Base-by-base conservation (phyloP, 768 basidiomycete species). In the Tricholoma terreum region DNA sequence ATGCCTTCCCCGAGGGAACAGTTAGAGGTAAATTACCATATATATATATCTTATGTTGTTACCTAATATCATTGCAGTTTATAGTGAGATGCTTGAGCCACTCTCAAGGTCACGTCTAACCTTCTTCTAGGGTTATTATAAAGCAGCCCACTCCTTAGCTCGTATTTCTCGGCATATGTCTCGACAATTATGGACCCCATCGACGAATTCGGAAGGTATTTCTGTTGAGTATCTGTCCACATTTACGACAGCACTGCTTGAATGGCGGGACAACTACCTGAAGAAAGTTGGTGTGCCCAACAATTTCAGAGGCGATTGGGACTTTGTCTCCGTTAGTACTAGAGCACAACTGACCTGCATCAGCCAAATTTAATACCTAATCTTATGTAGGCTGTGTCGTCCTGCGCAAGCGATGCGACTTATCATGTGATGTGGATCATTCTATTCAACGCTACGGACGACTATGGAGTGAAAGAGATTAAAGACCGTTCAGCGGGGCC, bases 401-500 rank as follows among this genome's bases (percentile, higher is more conserved):
- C 76, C 75, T 89, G 89, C 62, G 88, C 89, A 17, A 91, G 89
- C 66, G 90, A 94, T 67, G 90, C 91, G 27, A 92, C 89, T 27
- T 95, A 90, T 68, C 94, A 97, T 73, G 84, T 89, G 63, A 88
- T 95, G 84, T 96, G 92, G 92, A 85, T 94, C 58, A 83, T 86
- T 40, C 71, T 94, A 4, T 89, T 90, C 70, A 85, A 80, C 60
- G 92, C 93, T 1, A 72, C 96, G 60, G 87, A 92, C 57, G 92
- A 95, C 56, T 93, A 83, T 66, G 92, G 92, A 10, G 78, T 96
- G 56, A 84, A 84, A 59, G 92, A 94, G 64, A 71, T 84, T 58
- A 88, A 87, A 67, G 75, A 80, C 48, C 62, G 71, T 43, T 61
- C 64, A 10, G 66, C 71, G 31, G 61, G 77, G 21, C 72, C 72